Evolutionary conservation across 2,329 filamentous ascomycete species (phyloP).

Genomic region (Exophiala aquamarina): DNA sequence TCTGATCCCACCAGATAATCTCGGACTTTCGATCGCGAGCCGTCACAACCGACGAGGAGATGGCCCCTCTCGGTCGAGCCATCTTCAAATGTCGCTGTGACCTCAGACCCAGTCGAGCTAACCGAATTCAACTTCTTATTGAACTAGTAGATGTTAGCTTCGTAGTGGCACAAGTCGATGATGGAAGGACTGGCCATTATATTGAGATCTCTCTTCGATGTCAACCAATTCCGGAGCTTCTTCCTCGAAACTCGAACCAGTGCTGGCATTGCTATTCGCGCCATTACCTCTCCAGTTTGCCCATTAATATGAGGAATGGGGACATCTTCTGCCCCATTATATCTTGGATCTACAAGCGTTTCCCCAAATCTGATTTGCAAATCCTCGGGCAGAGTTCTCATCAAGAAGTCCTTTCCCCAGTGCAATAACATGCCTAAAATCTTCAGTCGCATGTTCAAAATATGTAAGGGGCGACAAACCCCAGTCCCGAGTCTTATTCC

Average conservation of each 20-base stretch:
- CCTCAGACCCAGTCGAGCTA: background rate
- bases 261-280: constrained; percentile 35
- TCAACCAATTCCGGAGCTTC: constrained; percentile 35
- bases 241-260: constrained; percentile 37
- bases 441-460: background rate
- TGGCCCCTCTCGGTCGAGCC: constrained; percentile 16
- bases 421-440: constrained; percentile 36
- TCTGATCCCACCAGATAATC: constrained; percentile 20
- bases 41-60: constrained; percentile 29
- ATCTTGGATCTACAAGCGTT: constrained; percentile 36
- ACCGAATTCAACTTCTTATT: constrained; percentile 2
- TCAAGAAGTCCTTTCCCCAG: constrained; percentile 39
- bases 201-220: constrained; percentile 32
- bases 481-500: constrained; percentile 13
- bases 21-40: constrained; percentile 27
- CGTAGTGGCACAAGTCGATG: background rate
- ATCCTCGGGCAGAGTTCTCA: constrained; percentile 34
- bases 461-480: constrained; percentile 1
- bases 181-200: background rate
- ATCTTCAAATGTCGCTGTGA: constrained; percentile 21
- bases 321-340: constrained; percentile 29
- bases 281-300: constrained; percentile 37
- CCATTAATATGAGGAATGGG: constrained; percentile 35
- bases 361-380: constrained; percentile 30
- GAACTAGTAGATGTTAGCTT: background rate